Conservation (phyloP, 192 early-diverging fungal genomes). For the Geosiphon pyriformis region DNA sequence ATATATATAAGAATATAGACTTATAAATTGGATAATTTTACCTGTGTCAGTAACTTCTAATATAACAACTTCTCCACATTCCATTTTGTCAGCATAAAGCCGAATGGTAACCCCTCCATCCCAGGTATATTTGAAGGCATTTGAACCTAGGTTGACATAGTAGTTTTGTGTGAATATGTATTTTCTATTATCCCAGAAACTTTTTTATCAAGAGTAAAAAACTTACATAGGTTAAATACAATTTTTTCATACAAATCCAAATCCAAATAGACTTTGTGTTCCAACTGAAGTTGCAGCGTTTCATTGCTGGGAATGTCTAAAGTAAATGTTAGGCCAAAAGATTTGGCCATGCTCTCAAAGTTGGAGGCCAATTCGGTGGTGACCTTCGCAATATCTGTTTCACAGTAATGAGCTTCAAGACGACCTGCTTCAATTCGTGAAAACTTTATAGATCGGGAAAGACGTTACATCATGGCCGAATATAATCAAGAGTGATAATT, state of each 20-base stretch:
- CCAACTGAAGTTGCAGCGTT: background rate
- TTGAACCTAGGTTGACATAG: slow-evolving; percentile 25
- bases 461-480: background rate
- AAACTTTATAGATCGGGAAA: background rate
- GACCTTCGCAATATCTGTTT: slow-evolving; percentile 41
- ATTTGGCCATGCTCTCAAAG: no score
- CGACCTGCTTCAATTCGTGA: no score
- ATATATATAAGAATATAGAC: background rate
- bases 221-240: slow-evolving; percentile 24
- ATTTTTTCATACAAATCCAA: no score
- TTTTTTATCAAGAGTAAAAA: background rate
- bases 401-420: slow-evolving; percentile 41
- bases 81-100: slow-evolving; percentile 38
- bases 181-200: background rate
- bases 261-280: slow-evolving; percentile 6
- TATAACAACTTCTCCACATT: slow-evolving; percentile 33
- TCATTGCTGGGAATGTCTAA: slow-evolving; percentile 26
- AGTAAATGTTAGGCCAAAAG: slow-evolving; percentile 36
- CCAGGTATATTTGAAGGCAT: slow-evolving; percentile 46
- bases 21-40: background rate
- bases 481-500: background rate
- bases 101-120: slow-evolving; percentile 42
- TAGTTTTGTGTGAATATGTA: background rate
- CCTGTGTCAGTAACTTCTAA: slow-evolving; percentile 32
- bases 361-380: slow-evolving; percentile 45